Base-by-base conservation (phyloP, 768 basidiomycete species). In the Mycena maculata region DNA sequence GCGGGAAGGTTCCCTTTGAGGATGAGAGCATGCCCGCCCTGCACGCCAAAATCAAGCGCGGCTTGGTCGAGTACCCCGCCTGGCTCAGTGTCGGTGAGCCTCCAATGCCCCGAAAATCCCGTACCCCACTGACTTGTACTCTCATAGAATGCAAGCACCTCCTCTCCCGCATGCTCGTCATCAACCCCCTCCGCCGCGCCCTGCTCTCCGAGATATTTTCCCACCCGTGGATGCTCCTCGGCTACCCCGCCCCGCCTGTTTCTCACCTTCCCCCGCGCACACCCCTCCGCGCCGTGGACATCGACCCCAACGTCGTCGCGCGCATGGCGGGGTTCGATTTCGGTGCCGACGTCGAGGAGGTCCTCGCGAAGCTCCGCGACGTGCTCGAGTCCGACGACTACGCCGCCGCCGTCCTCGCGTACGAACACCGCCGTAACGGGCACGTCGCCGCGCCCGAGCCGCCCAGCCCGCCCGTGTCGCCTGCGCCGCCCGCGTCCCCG, bases 1-100 rank as follows among this genome's bases (percentile, higher is more conserved):
- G 97, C 76, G 98, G 98, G 47, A 98, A 98, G 81, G 98, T 99
- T 2, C 97, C 98, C 0, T 99, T 99, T 76, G 98, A 99, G 74
- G 98, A 99, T 77, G 95, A 99, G 80, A 96, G 92, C 76, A 99
- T 99, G 97, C 98, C 98, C 2, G 98, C 96, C 0, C 81, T 99
- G 60, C 98, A 99, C 76, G 98, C 98, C 30, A 99, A 99, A 82
- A 99, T 99, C 80, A 99, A 99, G 79, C 90, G 96, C 7, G 97
- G 98, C 0, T 81, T 95, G 41, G 96, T 98, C 39, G 98, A 99
- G 75, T 99, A 99, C 75, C 97, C 97, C 0, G 93, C 94, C 3
- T 99, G 98, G 98, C 83, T 99, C 16, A 96, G 92, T 72, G 89
- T 92, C 70, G 95, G 95, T 95, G 76, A 73, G 90, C 53, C 38